These are phyloP conservation scores for Cutaneotrichosporon dermatis DNA, from an alignment of 1,284 basidiomycete species.

Conservation along the genomic window DNA sequence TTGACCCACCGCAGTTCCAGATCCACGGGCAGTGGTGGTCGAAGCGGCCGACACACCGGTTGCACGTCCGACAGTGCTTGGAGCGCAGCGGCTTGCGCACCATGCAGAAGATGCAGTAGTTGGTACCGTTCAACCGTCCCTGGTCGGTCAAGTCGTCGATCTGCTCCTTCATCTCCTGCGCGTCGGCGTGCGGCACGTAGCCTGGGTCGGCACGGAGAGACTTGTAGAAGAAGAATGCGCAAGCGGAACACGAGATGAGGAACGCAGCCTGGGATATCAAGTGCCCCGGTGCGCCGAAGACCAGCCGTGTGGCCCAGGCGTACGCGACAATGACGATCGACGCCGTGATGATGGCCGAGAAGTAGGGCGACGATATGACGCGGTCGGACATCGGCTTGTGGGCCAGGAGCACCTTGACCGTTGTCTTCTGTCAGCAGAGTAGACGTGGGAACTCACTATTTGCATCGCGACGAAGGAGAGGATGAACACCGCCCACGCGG, in stretches of 20 bases:
- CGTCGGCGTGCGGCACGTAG: conserved; percentile 68
- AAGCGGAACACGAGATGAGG: conserved; percentile 64
- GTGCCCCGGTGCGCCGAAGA: conserved; percentile 43
- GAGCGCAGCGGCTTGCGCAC: conserved; percentile 83
- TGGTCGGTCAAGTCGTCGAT: conserved; percentile 84
- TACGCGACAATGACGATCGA: conserved; percentile 84
- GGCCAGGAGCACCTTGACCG: conserved; percentile 29
- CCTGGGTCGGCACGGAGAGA: conserved; percentile 85
- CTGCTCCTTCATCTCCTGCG: conserved; percentile 74
- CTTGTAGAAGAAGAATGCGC: conserved; percentile 84
- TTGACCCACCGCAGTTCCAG: conserved; percentile 88
- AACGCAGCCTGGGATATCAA: conserved; percentile 71
- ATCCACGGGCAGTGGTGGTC: conserved; percentile 99
- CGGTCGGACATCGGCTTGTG: conserved; percentile 36
- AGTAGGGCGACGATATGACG: conserved; percentile 64
- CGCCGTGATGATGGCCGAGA: conserved; percentile 79
- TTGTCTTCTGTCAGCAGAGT: conserved; percentile 23
- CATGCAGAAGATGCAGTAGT: conserved; percentile 94
- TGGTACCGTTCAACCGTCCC: conserved; percentile 86
- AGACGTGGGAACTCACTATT: conserved; percentile 58
- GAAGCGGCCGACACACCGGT: conserved; percentile 80
- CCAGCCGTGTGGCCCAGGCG: conserved; percentile 62
- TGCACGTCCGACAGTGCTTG: conserved; percentile 91
- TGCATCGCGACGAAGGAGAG: conserved; percentile 90
- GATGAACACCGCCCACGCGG: conserved; percentile 71